Evolutionary conservation across 2,329 filamentous ascomycete genomes (phyloP).

Genomic region (Clonostachys chloroleuca): DNA sequence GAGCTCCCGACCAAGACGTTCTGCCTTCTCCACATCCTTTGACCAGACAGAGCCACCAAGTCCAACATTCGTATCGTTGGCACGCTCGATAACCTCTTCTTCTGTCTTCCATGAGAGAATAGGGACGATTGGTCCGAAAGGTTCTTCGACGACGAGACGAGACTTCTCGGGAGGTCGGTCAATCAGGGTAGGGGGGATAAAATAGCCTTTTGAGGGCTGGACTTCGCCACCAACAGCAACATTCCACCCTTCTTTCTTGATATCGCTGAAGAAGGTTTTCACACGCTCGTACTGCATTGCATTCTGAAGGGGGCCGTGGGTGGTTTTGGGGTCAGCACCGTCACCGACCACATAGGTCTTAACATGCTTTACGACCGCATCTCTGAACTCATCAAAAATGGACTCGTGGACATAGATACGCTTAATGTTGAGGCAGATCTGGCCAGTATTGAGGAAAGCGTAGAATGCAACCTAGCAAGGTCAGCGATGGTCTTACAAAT

Average conservation of each 20-base stretch:
- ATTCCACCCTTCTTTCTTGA: conserved; percentile 34
- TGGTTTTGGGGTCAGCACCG: conserved; percentile 30
- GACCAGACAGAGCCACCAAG: conserved; percentile 56
- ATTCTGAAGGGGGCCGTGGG: conserved; percentile 49
- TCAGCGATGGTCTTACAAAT: too few relatives aligned
- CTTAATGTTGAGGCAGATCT: conserved; percentile 38
- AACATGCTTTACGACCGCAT: conserved; percentile 19
- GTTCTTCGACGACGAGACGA: conserved; percentile 50
- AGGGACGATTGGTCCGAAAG: conserved; percentile 52
- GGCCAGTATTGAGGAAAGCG: conserved; percentile 52
- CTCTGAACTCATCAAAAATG: conserved; percentile 36
- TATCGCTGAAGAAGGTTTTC: conserved; percentile 43
- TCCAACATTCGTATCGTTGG: conserved; percentile 48
- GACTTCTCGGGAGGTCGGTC: conserved; percentile 55
- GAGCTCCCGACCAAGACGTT: conserved; percentile 45
- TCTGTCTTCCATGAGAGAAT: conserved; percentile 58
- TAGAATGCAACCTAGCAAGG: conserved; percentile 33
- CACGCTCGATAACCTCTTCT: conserved; percentile 50
- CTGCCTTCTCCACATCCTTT: conserved; percentile 43
- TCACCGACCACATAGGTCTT: conserved; percentile 31
- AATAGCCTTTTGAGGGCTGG: conserved; percentile 41
- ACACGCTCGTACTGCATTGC: conserved; percentile 51
- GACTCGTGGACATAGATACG: conserved; percentile 56
- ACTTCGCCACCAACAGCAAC: conserved; percentile 22
- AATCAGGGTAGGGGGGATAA: conserved; percentile 52